phyloP scores from a whole-genome alignment of 192 early-diverging fungal species.

The Coemansia sp. region DNA sequence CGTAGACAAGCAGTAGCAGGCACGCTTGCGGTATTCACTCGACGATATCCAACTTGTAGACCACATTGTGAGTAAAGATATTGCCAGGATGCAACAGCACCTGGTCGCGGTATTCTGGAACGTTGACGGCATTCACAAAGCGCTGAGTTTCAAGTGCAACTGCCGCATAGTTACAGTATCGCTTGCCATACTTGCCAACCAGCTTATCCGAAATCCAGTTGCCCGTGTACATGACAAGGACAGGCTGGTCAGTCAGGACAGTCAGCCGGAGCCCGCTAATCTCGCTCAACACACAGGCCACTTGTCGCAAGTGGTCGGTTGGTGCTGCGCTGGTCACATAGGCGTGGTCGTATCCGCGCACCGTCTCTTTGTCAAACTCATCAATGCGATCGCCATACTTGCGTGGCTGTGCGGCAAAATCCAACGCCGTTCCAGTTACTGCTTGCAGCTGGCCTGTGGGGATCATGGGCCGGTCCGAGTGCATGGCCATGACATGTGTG shows the following conservation, averaged over 20 bases:
- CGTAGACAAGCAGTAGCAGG: background rate
- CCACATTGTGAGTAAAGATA: slow-evolving; percentile 54
- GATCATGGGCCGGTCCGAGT: slow-evolving; percentile 59
- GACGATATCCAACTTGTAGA: slow-evolving; percentile 52
- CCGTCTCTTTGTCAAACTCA: slow-evolving; percentile 53
- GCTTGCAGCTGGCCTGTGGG: slow-evolving; percentile 73
- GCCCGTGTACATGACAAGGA: slow-evolving; percentile 86
- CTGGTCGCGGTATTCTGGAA: slow-evolving; percentile 58
- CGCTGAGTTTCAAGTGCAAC: slow-evolving; percentile 71
- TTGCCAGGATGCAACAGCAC: slow-evolving; percentile 59
- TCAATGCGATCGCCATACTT: slow-evolving; percentile 59
- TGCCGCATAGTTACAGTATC: slow-evolving; percentile 61
- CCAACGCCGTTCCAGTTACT: slow-evolving; percentile 33
- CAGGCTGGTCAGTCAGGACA: slow-evolving; percentile 70
- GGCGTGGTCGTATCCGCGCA: slow-evolving; percentile 83
- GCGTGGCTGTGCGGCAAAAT: slow-evolving; percentile 65
- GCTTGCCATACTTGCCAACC: slow-evolving; percentile 50
- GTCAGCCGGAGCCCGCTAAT: slow-evolving; percentile 66
- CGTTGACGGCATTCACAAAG: slow-evolving; percentile 67
- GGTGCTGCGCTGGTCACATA: slow-evolving; percentile 54
- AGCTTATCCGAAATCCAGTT: slow-evolving; percentile 65
- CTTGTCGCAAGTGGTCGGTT: slow-evolving; percentile 30
- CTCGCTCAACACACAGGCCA: slow-evolving; percentile 58
- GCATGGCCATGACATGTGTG: slow-evolving; percentile 58
- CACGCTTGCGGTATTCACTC: background rate